These are phyloP conservation scores for Tolypocladium amazonense DNA, from an alignment of 2,329 filamentous ascomycete genomes.

Conservation along the genomic window DNA sequence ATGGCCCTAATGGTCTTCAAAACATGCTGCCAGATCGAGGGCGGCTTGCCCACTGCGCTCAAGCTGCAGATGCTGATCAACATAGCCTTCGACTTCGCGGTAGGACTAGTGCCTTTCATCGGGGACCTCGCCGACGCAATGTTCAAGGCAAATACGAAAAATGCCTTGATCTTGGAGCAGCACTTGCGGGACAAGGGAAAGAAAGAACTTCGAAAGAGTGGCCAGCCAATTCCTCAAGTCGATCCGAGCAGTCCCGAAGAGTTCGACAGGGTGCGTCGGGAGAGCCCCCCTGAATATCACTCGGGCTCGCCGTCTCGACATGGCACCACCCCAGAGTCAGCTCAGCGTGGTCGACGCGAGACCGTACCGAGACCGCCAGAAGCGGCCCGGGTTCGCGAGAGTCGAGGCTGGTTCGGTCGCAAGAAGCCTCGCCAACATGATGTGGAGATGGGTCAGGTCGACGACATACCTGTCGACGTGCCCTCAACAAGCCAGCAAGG, in stretches of 20 bases:
- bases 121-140: constrained; percentile 67
- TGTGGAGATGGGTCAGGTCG: constrained; percentile 16
- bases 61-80: constrained; percentile 70
- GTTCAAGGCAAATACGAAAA: constrained; percentile 67
- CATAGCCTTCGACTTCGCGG: constrained; percentile 59
- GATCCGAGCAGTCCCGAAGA: constrained; percentile 43
- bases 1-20: constrained; percentile 67
- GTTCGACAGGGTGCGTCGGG: constrained; percentile 30
- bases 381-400: constrained; percentile 15
- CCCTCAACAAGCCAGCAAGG: neutral
- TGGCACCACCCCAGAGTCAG: constrained; percentile 11
- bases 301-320: constrained; percentile 15
- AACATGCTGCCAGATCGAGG: constrained; percentile 63
- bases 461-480: constrained; percentile 1
- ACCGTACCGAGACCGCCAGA: constrained; percentile 14
- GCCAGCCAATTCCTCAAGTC: constrained; percentile 32
- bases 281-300: constrained; percentile 15
- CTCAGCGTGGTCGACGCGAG: constrained; percentile 6
- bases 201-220: constrained; percentile 37
- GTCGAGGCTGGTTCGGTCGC: constrained; percentile 17
- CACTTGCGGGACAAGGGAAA: constrained; percentile 59
- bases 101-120: constrained; percentile 64
- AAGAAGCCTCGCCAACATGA: constrained; percentile 17
- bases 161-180: constrained; percentile 58
- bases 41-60: constrained; percentile 55